Evolutionary conservation across 2,329 filamentous ascomycete genomes (phyloP).

Genomic region (Blastomyces parvus): DNA sequence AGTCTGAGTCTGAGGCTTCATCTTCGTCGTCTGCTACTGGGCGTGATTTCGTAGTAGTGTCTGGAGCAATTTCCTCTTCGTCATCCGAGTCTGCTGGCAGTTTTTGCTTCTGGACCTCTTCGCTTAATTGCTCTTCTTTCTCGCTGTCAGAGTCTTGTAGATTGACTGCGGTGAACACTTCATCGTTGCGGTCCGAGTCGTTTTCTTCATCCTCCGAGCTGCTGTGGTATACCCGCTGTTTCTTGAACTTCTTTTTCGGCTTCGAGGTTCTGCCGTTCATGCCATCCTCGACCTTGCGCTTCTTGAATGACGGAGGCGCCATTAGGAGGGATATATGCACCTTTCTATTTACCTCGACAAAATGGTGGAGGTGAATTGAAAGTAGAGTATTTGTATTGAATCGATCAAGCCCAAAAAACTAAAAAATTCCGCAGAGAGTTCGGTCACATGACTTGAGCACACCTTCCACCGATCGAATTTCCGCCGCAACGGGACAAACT

Average conservation of each 20-base stretch:
- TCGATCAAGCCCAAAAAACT: neutral
- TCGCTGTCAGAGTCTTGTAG: conserved; percentile 13
- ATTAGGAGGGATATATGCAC: conserved; percentile 22
- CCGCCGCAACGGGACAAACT: neutral
- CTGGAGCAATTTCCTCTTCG: conserved; percentile 16
- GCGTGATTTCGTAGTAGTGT: conserved; percentile 11
- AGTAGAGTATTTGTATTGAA: neutral
- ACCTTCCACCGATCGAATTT: neutral
- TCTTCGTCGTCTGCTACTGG: conserved; percentile 15
- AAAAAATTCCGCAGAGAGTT: neutral
- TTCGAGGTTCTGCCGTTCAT: conserved; percentile 44
- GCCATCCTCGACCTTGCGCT: conserved; percentile 52
- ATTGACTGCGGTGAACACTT: conserved; percentile 17
- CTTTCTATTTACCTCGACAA: neutral
- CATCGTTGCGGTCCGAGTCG: conserved; percentile 15
- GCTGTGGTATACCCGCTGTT: conserved; percentile 55
- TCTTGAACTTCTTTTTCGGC: conserved; percentile 51
- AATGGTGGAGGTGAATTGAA: neutral
- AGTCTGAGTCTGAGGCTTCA: conserved; percentile 19
- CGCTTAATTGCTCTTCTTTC: conserved; percentile 22
- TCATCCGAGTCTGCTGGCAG: conserved; percentile 17
- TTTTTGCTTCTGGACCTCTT: conserved; percentile 14
- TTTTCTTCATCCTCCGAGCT: conserved; percentile 47
- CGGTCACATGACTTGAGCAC: neutral
- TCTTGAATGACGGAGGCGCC: conserved; percentile 37